Percentiles rank a stretch among this genome's conserved stretches.
phyloP scores from a whole-genome alignment of 2,329 filamentous ascomycete genomes.

The Teratosphaeria epicoccoides region DNA sequence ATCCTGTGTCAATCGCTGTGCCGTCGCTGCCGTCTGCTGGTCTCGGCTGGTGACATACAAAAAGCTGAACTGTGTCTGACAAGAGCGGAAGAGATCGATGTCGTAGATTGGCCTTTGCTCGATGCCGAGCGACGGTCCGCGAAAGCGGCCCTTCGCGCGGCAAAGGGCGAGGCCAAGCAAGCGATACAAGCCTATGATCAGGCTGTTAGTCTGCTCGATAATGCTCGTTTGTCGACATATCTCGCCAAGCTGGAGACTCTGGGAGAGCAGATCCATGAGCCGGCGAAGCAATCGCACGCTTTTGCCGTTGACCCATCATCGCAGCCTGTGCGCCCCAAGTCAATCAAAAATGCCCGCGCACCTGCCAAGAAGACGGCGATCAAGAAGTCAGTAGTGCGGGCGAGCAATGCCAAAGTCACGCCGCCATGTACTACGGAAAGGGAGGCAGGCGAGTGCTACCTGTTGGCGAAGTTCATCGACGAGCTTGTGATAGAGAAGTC shows the following conservation, averaged over 20 bases:
- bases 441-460: background rate
- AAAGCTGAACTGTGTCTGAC: constrained; percentile 22
- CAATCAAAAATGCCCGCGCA: constrained; percentile 16
- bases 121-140: constrained; percentile 13
- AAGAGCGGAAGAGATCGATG: constrained; percentile 5
- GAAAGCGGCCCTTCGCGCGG: constrained; percentile 11
- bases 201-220: constrained; percentile 7
- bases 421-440: background rate
- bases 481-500: background rate
- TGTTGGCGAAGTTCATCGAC: constrained; percentile 9
- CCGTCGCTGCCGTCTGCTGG: constrained; percentile 16
- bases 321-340: constrained; percentile 30
- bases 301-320: no score
- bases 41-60: constrained; percentile 16
- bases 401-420: background rate
- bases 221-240: background rate
- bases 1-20: constrained; percentile 10
- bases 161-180: constrained; percentile 13
- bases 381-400: background rate
- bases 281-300: background rate
- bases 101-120: background rate
- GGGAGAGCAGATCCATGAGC: background rate
- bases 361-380: background rate
- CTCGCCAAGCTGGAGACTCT: background rate
- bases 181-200: constrained; percentile 11